Percentiles rank a stretch among this genome's conserved stretches.
phyloP scores from a whole-genome alignment of 331 rosid genomes.

The Malus hybrid region DNA sequence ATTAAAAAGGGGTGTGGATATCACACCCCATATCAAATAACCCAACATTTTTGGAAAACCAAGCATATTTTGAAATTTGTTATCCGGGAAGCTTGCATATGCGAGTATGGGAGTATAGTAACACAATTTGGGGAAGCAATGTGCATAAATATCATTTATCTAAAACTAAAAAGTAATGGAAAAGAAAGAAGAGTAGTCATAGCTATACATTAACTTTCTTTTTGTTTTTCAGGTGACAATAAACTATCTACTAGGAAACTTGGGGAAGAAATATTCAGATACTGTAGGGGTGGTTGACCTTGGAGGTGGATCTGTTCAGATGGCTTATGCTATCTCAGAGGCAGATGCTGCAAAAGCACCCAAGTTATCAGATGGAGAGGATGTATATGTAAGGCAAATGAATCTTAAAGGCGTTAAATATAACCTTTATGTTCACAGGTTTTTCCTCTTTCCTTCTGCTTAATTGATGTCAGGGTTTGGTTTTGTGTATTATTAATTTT shows the following conservation, averaged over 20 bases:
- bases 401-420: conserved; percentile 69
- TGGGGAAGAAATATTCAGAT: conserved; percentile 70
- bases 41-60: not conserved
- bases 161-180: not conserved
- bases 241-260: conserved; percentile 81
- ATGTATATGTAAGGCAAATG: conserved; percentile 71
- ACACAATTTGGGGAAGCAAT: not conserved
- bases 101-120: not conserved
- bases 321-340: conserved; percentile 98
- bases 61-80: not conserved
- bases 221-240: conserved; percentile 69
- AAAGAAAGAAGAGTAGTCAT: not conserved
- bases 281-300: conserved; percentile 99
- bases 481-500: not conserved
- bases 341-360: conserved; percentile 69
- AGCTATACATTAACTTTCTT: not conserved
- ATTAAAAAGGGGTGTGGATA: no score
- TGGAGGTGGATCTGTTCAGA: conserved; percentile 99
- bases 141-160: not conserved
- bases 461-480: conserved; percentile 8
- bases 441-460: conserved; percentile 23
- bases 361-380: conserved; percentile 44
- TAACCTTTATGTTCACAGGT: conserved; percentile 96
- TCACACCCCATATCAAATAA: not conserved
- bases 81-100: not conserved